Conservation (phyloP, 495 filamentous ascomycete species). For the Penicillium nucicola region DNA sequence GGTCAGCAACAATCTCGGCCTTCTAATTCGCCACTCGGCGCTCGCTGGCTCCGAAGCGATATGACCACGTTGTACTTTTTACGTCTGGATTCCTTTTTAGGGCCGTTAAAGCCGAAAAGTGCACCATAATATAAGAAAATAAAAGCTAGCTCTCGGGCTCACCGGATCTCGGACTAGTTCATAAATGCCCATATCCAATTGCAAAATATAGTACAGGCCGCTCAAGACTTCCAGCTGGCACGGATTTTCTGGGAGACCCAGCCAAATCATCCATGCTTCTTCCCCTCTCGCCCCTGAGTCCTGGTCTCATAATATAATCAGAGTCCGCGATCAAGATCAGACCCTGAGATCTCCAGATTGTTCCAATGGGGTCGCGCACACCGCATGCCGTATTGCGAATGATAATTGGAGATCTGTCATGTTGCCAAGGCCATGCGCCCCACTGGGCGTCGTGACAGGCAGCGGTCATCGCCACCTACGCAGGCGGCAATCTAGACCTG, state of each 20-base stretch:
- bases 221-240: background rate
- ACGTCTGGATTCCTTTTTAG: background rate
- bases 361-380: background rate
- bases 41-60: slow-evolving; percentile 6
- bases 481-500: slow-evolving; percentile 58
- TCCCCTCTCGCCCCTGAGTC: background rate
- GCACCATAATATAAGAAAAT: no score
- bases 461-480: background rate
- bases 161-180: background rate
- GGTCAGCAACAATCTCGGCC: slow-evolving; percentile 27
- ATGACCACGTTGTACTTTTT: slow-evolving; percentile 12
- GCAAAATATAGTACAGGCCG: slow-evolving; percentile 17
- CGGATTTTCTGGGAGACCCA: background rate
- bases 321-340: background rate
- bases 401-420: background rate
- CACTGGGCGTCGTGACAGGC: background rate
- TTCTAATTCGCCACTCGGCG: slow-evolving; percentile 24
- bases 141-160: background rate
- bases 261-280: background rate
- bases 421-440: background rate
- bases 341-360: background rate
- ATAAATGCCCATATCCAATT: slow-evolving; percentile 9
- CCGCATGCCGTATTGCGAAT: background rate
- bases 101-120: background rate
- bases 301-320: background rate